Evolutionary conservation across 2,329 filamentous ascomycete species (phyloP).

Genomic region (Stachybotrys elegans): DNA sequence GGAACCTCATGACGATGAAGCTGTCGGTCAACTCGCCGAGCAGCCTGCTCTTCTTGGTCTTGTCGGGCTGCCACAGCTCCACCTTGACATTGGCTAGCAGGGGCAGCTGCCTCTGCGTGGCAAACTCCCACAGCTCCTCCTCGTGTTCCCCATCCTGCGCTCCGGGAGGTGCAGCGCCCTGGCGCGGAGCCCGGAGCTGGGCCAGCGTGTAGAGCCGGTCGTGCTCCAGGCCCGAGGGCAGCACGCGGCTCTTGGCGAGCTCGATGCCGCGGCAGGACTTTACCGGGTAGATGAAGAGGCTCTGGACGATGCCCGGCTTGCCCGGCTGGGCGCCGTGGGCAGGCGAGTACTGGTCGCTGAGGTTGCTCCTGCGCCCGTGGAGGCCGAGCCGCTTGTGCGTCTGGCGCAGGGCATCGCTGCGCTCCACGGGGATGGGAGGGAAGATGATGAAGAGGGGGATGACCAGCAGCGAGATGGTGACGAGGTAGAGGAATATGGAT

Average conservation of each 20-base stretch:
- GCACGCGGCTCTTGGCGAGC: conserved; percentile 57
- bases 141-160: conserved; percentile 30
- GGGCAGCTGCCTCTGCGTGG: conserved; percentile 66
- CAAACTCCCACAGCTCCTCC: conserved; percentile 62
- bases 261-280: conserved; percentile 79
- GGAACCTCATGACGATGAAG: conserved; percentile 64
- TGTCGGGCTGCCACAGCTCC: conserved; percentile 66
- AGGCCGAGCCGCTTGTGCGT: conserved; percentile 48
- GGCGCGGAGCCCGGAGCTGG: conserved; percentile 36
- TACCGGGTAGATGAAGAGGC: conserved; percentile 75
- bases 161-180: background rate
- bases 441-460: conserved; percentile 50
- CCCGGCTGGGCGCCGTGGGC: conserved; percentile 13
- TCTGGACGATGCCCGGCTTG: conserved; percentile 39
- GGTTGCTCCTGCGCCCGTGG: conserved; percentile 28
- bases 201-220: conserved; percentile 83
- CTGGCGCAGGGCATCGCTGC: conserved; percentile 48
- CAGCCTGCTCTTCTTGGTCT: conserved; percentile 45
- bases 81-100: conserved; percentile 65
- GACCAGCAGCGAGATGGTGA: conserved; percentile 45
- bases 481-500: conserved; percentile 33
- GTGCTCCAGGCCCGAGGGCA: conserved; percentile 67
- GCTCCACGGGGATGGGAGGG: conserved; percentile 47
- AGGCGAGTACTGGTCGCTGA: conserved; percentile 20
- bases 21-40: conserved; percentile 47